A percentile compares a stretch with the other conserved stretches of the same genome.
Evolutionary conservation across 2,329 filamentous ascomycete species (phyloP).

Genomic region (Neofusicoccum laricinum): DNA sequence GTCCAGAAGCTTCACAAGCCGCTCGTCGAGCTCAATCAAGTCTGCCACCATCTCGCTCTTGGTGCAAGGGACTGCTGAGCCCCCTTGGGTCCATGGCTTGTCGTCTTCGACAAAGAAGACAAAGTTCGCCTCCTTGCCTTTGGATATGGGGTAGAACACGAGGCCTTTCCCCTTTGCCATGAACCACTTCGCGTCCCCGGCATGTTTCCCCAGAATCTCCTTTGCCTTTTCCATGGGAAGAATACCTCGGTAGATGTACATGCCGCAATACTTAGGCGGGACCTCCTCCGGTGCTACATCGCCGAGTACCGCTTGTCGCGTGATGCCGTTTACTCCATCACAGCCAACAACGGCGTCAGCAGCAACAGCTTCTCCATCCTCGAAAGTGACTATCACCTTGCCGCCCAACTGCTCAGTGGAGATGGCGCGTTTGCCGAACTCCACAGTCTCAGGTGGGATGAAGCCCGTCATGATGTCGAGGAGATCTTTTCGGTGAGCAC

Average conservation of each 20-base stretch:
- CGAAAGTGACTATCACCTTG: conserved; percentile 36
- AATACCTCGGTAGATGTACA: conserved; percentile 30
- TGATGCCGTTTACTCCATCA: conserved; percentile 1
- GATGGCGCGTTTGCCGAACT: conserved; percentile 28
- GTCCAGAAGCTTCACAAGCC: conserved; percentile 5
- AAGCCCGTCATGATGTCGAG: conserved; percentile 49
- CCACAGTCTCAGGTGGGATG: conserved; percentile 28
- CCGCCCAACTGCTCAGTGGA: conserved; percentile 34
- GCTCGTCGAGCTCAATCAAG: conserved; percentile 17
- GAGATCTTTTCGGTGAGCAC: conserved; percentile 43
- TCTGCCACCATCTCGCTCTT: conserved; percentile 26
- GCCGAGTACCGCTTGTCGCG: conserved; percentile 17
- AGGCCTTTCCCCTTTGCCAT: conserved; percentile 22
- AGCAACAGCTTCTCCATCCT: conserved; percentile 35
- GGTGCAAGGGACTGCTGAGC: conserved; percentile 20
- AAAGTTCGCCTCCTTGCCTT: conserved; percentile 23
- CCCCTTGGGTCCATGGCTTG: conserved; percentile 18
- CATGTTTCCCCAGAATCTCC: conserved; percentile 33
- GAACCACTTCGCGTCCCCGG: conserved; percentile 30
- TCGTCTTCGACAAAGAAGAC: conserved; percentile 24
- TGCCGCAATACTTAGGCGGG: conserved; percentile 24
- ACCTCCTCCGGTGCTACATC: conserved; percentile 21
- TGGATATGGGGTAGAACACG: conserved; percentile 27
- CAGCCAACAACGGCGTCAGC: conserved; percentile 23
- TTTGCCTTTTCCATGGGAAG: conserved; percentile 37